Evolutionary conservation across 768 basidiomycete genomes (phyloP), one percentile per base, ranked within the genome.

Genomic region (Crucibulum laeve): DNA sequence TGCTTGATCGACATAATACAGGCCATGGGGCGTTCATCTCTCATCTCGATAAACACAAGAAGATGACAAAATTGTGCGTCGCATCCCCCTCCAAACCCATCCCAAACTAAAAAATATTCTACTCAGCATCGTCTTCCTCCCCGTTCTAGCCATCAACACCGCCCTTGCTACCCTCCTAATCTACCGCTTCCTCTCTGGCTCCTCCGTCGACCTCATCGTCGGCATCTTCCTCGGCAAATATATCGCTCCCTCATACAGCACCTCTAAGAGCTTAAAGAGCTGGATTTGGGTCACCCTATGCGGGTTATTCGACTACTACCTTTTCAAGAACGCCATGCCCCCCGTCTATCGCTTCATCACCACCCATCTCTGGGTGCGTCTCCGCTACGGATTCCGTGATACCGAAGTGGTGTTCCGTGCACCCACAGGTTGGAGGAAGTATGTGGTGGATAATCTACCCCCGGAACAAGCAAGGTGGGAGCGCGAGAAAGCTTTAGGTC

Each of bases 391-490:
- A n/a, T 48, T 48, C 44, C 25, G 39, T 10, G 17, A 30, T 2
- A 44, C 26, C 25, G 47, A 48, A 23, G 36, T 48, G 4, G 47
- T 48, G 14, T 45, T 48, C 24, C 25, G 47, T 14, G 45, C 46
- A 15, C 47, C 47, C 15, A 48, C 47, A 7, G 47, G 47, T 4
- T n/a, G 13, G 19, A 22, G 24, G n/a, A 36, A 37, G 4, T 3
- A 18, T 18, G 0, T 7, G 13, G 2, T 48, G 13, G 40, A 45
- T 25, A 22, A 7, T 4, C 44, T 48, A 5, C 37, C 47, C 14
- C 47, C 44, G 15, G 26, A 45, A 11, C 25, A 45, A 34, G 34
- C 22, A n/a, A 21, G 33, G 11, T 37, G 25, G 26, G 44, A 26
- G 7, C 45, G 21, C 34, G 21, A 14, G 7, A 23, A 37, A 22